Evolutionary conservation across 2,329 filamentous ascomycete species (phyloP), one percentile per base, ranked within the genome.

Genomic region (Scortechinia acanthostroma): DNA sequence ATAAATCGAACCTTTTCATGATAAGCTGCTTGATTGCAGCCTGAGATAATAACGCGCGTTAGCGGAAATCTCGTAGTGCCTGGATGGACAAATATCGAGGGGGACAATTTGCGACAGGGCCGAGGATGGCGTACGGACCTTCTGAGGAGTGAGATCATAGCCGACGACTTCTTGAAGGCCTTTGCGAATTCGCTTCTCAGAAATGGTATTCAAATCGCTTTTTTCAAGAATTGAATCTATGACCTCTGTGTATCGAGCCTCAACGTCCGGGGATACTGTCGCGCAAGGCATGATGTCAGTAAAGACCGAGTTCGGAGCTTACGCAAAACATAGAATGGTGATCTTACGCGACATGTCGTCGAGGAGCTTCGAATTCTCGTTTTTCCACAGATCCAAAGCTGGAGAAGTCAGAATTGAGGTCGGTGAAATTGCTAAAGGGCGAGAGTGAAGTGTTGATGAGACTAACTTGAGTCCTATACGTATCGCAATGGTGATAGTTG

Each of bases 151-250:
- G 52, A 83, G 71, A 60, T 84, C 79, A 65, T 79, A 68, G 54
- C 74, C 71, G 45, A 83, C 71, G 48, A 64, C 65, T 53, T 76
- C 76, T 56, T 83, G 77, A 33, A 84, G 65, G 21, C 74, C 76
- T 59, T 77, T 80, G 51, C 79, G 75, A 59, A 84, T 82, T 53
- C 71, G 70, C 64, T 84, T 84, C 48, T 77, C 77, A 25, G 80
- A 81, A 51, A 84, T 75, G 45, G 76, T 82, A 50, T 77, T 76
- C 22, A 84, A 65, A 54, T 84, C 79, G 56, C 76, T 77, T 45
- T 63, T 63, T 40, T 69, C 69, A 43, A 84, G 67, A 52, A 84
- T 83, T 22, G 68, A 65, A 59, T 84, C 80, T 53, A 84, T 83
- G 58, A 83, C 78, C 53, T 63, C 63, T 40, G 71, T 66, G 58